These are phyloP conservation scores for Heliamphora exappendiculata DNA, from an alignment of 148 eudicot species.

Conservation along the genomic window DNA sequence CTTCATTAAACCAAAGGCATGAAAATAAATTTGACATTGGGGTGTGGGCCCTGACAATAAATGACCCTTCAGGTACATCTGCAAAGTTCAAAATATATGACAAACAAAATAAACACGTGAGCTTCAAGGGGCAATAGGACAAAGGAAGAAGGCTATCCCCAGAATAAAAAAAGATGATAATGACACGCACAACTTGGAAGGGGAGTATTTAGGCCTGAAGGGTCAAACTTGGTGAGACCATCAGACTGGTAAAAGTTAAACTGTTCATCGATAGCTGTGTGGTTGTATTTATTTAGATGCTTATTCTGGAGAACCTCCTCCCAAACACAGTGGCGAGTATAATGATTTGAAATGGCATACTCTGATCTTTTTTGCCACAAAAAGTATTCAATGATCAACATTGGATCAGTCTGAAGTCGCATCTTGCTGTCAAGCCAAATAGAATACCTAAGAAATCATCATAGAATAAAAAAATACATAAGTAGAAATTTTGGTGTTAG, in stretches of 20 bases:
- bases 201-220: constrained; percentile 57
- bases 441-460: constrained; percentile 56
- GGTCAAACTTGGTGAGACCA: constrained; percentile 80
- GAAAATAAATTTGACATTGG: constrained; percentile 92
- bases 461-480: neutral
- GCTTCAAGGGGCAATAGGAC: neutral
- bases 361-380: constrained; percentile 81
- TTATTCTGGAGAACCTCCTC: constrained; percentile 98
- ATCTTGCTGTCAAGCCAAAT: constrained; percentile 98
- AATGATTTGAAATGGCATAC: constrained; percentile 92
- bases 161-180: constrained; percentile 8
- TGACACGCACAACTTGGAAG: constrained; percentile 84
- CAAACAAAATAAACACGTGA: constrained; percentile 1
- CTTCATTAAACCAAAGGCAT: constrained; percentile 98
- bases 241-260: constrained; percentile 78
- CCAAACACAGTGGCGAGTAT: constrained; percentile 94
- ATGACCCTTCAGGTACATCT: constrained; percentile 98
- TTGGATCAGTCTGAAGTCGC: constrained; percentile 76
- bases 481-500: neutral
- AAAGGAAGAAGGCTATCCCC: constrained; percentile 1
- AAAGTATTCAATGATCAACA: constrained; percentile 75
- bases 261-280: constrained; percentile 84
- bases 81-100: constrained; percentile 15
- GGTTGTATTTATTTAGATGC: constrained; percentile 91
- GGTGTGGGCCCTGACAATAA: constrained; percentile 86